Conservation (phyloP, 345 rosid genomes). For the Melaleuca alternifolia region DNA sequence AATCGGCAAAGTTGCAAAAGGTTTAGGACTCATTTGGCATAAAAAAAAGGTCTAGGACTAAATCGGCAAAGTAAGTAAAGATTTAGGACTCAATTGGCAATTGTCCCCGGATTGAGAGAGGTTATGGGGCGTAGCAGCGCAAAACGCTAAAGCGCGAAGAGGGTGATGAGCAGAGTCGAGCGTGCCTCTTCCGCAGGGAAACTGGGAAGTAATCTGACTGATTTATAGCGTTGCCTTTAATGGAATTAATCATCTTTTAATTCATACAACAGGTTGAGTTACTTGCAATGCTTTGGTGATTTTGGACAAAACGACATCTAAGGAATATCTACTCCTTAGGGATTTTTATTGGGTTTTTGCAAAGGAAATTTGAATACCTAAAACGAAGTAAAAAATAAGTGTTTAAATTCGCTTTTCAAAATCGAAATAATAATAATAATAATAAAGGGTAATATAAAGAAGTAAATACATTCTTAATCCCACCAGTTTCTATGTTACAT, state of each 20-base stretch:
- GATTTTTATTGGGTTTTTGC: too few relatives aligned
- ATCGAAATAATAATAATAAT: not conserved
- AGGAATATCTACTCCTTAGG: too few relatives aligned
- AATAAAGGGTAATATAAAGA: not conserved
- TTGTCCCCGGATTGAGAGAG: not conserved
- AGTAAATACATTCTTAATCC: not conserved
- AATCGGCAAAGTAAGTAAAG: too few relatives aligned
- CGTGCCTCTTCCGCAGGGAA: not conserved
- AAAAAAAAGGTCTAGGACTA: too few relatives aligned
- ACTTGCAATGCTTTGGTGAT: not conserved
- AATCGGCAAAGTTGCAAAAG: too few relatives aligned
- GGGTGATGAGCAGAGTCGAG: not conserved
- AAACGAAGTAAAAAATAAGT: not conserved
- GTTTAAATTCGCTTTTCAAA: not conserved
- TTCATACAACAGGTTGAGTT: too few relatives aligned
- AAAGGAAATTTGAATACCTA: not conserved
- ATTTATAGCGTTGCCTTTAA: not conserved
- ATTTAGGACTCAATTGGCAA: too few relatives aligned
- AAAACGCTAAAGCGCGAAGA: not conserved
- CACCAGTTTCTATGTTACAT: not conserved
- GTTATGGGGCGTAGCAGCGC: not conserved
- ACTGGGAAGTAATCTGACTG: not conserved
- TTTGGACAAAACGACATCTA: not conserved
- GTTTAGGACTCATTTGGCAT: too few relatives aligned
- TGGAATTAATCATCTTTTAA: not conserved